Evolutionary conservation across 495 filamentous ascomycete species (phyloP).

Genomic region (Talaromyces wortmannii): DNA sequence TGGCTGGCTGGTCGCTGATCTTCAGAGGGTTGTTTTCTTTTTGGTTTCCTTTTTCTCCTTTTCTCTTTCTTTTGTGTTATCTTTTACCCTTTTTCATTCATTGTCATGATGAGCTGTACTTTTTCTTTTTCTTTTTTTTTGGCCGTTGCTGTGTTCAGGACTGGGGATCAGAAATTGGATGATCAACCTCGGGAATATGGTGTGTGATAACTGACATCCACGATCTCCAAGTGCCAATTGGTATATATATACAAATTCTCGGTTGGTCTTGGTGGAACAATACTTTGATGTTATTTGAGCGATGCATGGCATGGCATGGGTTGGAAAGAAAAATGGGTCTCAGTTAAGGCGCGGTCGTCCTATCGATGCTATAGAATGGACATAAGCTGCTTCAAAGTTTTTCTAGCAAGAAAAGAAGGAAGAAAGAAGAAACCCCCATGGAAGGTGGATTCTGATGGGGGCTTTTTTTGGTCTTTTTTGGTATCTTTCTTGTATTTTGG

Average conservation of each 20-base stretch:
- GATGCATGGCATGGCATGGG: slow-evolving; percentile 8
- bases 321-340: slow-evolving; percentile 4
- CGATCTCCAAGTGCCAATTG: neutral
- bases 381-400: neutral
- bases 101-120: neutral
- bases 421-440: neutral
- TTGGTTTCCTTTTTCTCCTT: slow-evolving; percentile 18
- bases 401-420: neutral
- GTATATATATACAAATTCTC: neutral
- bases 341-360: neutral
- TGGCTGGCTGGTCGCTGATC: slow-evolving; percentile 36
- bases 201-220: neutral
- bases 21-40: slow-evolving; percentile 15
- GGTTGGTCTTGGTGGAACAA: neutral
- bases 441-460: neutral
- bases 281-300: slow-evolving; percentile 2
- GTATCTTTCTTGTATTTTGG: neutral
- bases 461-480: neutral
- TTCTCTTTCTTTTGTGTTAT: slow-evolving; percentile 27
- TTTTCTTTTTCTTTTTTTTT: neutral
- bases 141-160: neutral
- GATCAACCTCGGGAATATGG: neutral
- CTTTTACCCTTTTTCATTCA: slow-evolving; percentile 24
- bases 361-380: neutral
- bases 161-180: neutral